phyloP scores from a whole-genome alignment of 768 basidiomycete genomes.

The Ramaria sp. region DNA sequence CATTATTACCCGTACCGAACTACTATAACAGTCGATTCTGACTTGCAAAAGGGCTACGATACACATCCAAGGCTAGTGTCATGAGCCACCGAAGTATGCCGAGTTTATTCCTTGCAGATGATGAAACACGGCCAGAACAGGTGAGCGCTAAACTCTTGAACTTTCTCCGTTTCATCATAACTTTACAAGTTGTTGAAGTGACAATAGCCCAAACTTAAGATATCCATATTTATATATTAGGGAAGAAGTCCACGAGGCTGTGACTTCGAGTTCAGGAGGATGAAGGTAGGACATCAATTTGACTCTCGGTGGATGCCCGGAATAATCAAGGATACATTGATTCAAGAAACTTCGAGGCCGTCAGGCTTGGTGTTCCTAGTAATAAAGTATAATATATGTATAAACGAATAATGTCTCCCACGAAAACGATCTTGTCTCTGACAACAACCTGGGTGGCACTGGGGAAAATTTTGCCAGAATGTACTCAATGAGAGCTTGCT shows the following conservation, averaged over 20 bases:
- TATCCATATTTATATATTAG: too few relatives aligned
- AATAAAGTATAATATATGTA: too few relatives aligned
- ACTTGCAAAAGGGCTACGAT: too few relatives aligned
- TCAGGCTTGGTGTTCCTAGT: background rate
- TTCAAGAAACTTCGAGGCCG: background rate
- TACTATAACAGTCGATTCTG: too few relatives aligned
- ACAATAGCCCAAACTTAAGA: too few relatives aligned
- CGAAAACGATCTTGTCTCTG: too few relatives aligned
- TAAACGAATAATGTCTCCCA: too few relatives aligned
- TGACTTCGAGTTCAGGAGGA: background rate
- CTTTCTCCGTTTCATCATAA: background rate
- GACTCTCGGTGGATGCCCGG: background rate
- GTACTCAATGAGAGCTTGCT: too few relatives aligned
- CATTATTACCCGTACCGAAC: too few relatives aligned
- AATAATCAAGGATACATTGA: background rate
- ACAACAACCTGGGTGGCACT: too few relatives aligned
- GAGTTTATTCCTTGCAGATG: background rate
- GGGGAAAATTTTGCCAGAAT: too few relatives aligned
- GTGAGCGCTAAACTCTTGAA: background rate
- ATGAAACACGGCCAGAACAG: background rate
- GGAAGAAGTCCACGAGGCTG: background rate
- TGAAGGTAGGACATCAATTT: background rate
- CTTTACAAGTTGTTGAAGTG: background rate
- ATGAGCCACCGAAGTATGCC: background rate
- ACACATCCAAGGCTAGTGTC: too few relatives aligned